Conservation (phyloP, 768 basidiomycete species). For the Russula olivacea region DNA sequence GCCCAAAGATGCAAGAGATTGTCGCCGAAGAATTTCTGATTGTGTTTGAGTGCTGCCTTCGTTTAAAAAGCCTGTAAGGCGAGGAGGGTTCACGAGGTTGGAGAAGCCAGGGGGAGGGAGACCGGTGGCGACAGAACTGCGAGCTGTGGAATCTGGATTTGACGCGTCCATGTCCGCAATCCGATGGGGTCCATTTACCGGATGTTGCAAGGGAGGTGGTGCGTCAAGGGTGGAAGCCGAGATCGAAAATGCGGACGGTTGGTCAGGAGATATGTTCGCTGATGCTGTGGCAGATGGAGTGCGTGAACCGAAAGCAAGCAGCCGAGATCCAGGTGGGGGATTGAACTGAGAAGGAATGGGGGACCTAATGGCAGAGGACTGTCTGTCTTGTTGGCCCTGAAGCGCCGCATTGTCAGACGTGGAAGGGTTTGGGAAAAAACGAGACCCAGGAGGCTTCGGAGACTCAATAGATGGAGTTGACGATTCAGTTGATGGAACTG, state of each 20-base stretch:
- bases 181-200: conserved; percentile 7
- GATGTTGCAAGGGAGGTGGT: conserved; percentile 25
- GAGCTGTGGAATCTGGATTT: neutral
- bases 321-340: conserved; percentile 38
- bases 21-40: conserved; percentile 17
- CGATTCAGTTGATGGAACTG: conserved; percentile 20
- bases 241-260: conserved; percentile 22
- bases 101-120: conserved; percentile 17
- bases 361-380: conserved; percentile 25
- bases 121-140: neutral
- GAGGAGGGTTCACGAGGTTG: conserved; percentile 1
- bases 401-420: conserved; percentile 11
- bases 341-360: conserved; percentile 34
- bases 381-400: conserved; percentile 15
- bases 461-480: conserved; percentile 21
- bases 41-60: conserved; percentile 13
- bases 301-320: conserved; percentile 39
- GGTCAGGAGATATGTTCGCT: conserved; percentile 13
- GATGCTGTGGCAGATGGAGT: conserved; percentile 25
- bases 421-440: conserved; percentile 34
- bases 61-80: conserved; percentile 9
- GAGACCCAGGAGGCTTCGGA: conserved; percentile 32
- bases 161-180: conserved; percentile 4
- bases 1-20: conserved; percentile 17
- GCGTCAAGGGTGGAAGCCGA: conserved; percentile 23